phyloP scores from a whole-genome alignment of 1,284 basidiomycete species.

The Cutaneotrichosporon sp. region DNA sequence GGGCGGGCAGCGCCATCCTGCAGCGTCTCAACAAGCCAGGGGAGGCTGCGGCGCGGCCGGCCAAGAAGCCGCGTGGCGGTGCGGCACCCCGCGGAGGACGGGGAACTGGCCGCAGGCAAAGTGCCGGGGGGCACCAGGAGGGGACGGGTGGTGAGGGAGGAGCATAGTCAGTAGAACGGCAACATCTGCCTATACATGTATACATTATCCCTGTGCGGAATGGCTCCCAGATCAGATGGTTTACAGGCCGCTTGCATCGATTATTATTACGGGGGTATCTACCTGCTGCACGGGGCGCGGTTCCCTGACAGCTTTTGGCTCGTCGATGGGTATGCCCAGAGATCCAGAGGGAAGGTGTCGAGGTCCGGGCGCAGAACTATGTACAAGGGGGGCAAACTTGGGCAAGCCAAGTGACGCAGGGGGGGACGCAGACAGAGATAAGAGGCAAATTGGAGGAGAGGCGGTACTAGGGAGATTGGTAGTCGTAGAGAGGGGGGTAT shows the following conservation, averaged over 20 bases:
- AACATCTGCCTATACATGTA: neutral
- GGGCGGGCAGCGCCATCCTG: conserved; percentile 18
- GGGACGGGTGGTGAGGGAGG: neutral
- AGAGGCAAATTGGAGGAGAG: neutral
- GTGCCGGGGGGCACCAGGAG: conserved; percentile 6
- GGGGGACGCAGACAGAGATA: neutral
- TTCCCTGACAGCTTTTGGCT: too few species aligned
- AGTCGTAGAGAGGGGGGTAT: too few species aligned
- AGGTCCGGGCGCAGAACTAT: neutral
- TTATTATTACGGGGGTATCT: neutral
- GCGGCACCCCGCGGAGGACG: conserved; percentile 13
- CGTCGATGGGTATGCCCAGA: neutral
- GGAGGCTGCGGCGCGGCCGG: conserved; percentile 13
- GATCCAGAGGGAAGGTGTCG: neutral
- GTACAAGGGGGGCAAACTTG: neutral
- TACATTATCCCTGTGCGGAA: neutral
- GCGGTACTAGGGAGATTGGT: neutral
- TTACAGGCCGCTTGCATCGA: conserved; percentile 1
- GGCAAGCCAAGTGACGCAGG: neutral
- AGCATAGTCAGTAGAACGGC: neutral
- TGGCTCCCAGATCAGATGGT: too few species aligned
- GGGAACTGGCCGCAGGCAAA: conserved; percentile 17
- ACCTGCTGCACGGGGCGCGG: neutral
- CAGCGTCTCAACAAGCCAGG: conserved; percentile 13
- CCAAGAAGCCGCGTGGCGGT: conserved; percentile 22